phyloP scores from a whole-genome alignment of 2,329 filamentous ascomycete genomes.

The Orbilia oligospora region DNA sequence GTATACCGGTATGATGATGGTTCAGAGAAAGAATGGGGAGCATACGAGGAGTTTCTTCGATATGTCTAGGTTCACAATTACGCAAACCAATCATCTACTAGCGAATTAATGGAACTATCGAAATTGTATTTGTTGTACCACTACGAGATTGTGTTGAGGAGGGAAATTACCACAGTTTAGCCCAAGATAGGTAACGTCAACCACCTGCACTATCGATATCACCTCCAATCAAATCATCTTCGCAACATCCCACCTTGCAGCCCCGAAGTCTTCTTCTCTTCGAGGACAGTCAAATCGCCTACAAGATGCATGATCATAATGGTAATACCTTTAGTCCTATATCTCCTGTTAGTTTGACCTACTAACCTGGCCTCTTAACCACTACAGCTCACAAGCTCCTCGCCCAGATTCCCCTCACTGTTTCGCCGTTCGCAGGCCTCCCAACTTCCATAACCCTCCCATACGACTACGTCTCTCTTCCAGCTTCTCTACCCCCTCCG shows the following conservation, averaged over 20 bases:
- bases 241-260: neutral
- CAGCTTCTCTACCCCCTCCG: slow-evolving; percentile 85
- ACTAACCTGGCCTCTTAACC: neutral
- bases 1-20: neutral
- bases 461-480: slow-evolving; percentile 93
- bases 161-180: neutral
- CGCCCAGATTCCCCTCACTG: slow-evolving; percentile 90
- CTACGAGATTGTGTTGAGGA: neutral
- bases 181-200: neutral
- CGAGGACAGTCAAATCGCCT: neutral
- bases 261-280: too few species aligned
- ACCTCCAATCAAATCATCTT: slow-evolving; percentile 3
- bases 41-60: neutral
- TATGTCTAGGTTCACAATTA: neutral
- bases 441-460: slow-evolving; percentile 91
- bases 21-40: slow-evolving; percentile 5
- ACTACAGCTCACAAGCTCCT: slow-evolving; percentile 81
- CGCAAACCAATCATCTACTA: too few species aligned
- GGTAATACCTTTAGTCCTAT: slow-evolving; percentile 9
- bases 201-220: too few species aligned
- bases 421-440: slow-evolving; percentile 93
- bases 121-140: too few species aligned
- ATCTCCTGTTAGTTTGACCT: neutral
- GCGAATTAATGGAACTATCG: too few species aligned
- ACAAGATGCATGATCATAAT: slow-evolving; percentile 44